A percentile compares a stretch with the other conserved stretches of the same genome.
phyloP scores from a whole-genome alignment of 305 asterid species.

The Fraxinus ornus region DNA sequence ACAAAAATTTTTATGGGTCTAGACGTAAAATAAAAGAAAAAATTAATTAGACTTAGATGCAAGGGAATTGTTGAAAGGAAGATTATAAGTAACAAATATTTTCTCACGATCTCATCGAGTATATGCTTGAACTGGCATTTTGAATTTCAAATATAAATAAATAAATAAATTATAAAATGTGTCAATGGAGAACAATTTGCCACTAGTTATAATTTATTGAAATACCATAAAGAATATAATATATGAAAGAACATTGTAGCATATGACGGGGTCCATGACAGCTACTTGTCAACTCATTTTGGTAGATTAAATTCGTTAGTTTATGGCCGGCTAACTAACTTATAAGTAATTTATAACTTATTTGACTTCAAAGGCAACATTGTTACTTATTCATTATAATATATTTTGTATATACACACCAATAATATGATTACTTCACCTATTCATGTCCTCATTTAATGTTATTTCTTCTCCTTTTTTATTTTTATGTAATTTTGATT shows the following conservation, averaged over 20 bases:
- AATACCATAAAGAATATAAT: neutral
- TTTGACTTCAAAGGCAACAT: constrained; percentile 22
- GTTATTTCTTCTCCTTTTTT: neutral
- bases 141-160: neutral
- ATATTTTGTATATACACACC: neutral
- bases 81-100: neutral
- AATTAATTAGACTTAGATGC: neutral
- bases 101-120: neutral
- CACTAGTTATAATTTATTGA: neutral
- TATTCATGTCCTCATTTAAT: neutral
- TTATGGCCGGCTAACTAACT: constrained; percentile 20
- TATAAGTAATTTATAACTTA: constrained; percentile 14
- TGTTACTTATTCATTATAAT: neutral
- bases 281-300: constrained; percentile 16
- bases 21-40: neutral
- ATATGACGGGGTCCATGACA: constrained; percentile 25
- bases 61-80: neutral
- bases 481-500: neutral
- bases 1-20: no score
- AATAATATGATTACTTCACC: neutral
- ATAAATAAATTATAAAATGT: neutral
- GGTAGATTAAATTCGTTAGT: neutral
- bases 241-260: neutral
- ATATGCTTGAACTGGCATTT: neutral
- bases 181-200: neutral